Base-by-base conservation (phyloP, 164 flowering plant species). In the Nelumbo lutea region DNA sequence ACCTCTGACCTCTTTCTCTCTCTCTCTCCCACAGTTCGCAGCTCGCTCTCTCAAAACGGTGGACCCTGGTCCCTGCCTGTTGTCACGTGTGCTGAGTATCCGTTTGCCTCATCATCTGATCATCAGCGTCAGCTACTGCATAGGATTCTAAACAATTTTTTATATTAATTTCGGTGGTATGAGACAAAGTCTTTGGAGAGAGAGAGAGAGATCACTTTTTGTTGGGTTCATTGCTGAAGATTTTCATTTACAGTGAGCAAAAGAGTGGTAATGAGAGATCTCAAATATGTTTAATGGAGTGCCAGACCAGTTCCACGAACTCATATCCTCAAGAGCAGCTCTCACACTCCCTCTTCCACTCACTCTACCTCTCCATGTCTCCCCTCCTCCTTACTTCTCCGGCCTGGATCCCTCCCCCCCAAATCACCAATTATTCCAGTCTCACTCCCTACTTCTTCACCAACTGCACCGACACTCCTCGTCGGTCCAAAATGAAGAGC, bases 211-310 rank as follows among this genome's bases (percentile, higher is more conserved):
- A 43, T 61, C n/a, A 50, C 59, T 65, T 11, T 44, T 69, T 60
- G 65, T 68, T 72, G 59, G 59, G 42, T 71, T 76, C 64, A 48
- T 48, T 9, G 52, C 9, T 41, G 41, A 27, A 5, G 50, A 67
- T 75, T 66, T 59, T 67, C 50, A 69, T 79, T 72, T 67, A 66
- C 74, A 68, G 72, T 66, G 72, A 62, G 59, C 50, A 39, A 66
- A 48, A 60, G 5, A 42, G 62, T 65, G 42, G 53, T 65, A 60
- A 70, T 27, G 11, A 64, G 62, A 66, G 60, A 60, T 42, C 44
- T 44, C 13, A 61, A 77, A 73, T 60, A 86, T 88, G 90, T 87
- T 85, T 80, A 85, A 84, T 77, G 88, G 88, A 80, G 81, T 62
- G 5, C 72, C 81, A 55, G 83, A 86, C 13, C 88, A 83, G 62